A percentile compares a stretch with the other conserved stretches of the same genome.
Evolutionary conservation across 2,329 filamentous ascomycete species (phyloP).

Genomic region (Fusarium stilboides): DNA sequence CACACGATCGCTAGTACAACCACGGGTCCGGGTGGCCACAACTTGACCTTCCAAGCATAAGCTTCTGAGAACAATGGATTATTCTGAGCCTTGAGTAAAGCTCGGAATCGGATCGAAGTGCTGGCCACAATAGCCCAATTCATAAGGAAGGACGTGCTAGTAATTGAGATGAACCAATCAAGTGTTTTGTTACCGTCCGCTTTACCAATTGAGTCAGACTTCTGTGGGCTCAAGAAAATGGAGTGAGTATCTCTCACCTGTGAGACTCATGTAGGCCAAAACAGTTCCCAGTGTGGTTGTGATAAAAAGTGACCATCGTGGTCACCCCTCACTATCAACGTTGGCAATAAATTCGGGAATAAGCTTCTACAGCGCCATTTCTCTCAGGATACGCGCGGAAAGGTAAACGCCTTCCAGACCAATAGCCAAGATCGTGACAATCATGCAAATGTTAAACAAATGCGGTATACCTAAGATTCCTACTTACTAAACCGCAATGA

Average conservation of each 20-base stretch:
- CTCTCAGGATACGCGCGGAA: slow-evolving; percentile 30
- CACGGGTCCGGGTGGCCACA: slow-evolving; percentile 5
- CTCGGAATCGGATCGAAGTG: slow-evolving; percentile 34
- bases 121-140: slow-evolving; percentile 39
- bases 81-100: slow-evolving; percentile 29
- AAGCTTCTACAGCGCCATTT: slow-evolving; percentile 33
- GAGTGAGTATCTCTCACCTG: not conserved
- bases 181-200: slow-evolving; percentile 28
- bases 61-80: slow-evolving; percentile 32
- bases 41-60: slow-evolving; percentile 29
- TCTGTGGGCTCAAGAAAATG: no score
- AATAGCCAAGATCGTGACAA: slow-evolving; percentile 39
- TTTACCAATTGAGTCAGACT: not conserved
- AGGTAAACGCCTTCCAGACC: slow-evolving; percentile 33
- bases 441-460: slow-evolving; percentile 42
- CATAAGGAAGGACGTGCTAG: slow-evolving; percentile 39
- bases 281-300: slow-evolving; percentile 11
- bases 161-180: slow-evolving; percentile 40
- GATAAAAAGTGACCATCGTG: slow-evolving; percentile 26
- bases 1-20: slow-evolving; percentile 7
- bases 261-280: slow-evolving; percentile 33
- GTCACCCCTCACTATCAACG: slow-evolving; percentile 26
- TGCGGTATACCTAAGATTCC: slow-evolving; percentile 15
- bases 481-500: slow-evolving; percentile 22
- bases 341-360: slow-evolving; percentile 12